phyloP scores from a whole-genome alignment of 1,284 basidiomycete species.

The Phlebopus sp. region DNA sequence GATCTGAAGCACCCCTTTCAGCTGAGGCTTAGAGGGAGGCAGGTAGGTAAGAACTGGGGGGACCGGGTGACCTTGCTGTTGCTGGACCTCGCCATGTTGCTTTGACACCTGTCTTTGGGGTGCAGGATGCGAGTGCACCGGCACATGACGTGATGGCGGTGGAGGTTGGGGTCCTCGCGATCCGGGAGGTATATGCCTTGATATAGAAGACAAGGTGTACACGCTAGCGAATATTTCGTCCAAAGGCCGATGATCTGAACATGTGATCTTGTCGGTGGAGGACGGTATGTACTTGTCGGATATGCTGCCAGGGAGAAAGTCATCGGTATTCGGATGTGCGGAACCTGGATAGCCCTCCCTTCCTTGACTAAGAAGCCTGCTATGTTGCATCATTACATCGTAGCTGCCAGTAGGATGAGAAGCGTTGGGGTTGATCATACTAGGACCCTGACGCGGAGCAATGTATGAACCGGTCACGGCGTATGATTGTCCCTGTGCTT shows the following conservation, averaged over 20 bases:
- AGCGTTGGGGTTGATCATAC: background rate
- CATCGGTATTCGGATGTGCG: background rate
- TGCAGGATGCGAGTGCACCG: background rate
- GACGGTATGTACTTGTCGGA: constrained; percentile 28
- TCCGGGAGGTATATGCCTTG: constrained; percentile 1
- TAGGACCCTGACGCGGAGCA: background rate
- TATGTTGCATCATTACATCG: background rate
- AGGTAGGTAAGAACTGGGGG: constrained; percentile 20
- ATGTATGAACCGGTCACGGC: background rate
- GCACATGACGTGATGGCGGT: background rate
- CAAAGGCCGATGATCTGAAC: constrained; percentile 25
- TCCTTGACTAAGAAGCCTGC: background rate
- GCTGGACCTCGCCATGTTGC: background rate
- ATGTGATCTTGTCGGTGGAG: constrained; percentile 28
- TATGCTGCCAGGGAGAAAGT: constrained; percentile 2
- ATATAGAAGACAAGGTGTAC: background rate
- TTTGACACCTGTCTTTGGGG: background rate
- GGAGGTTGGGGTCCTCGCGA: constrained; percentile 4
- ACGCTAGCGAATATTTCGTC: constrained; percentile 24
- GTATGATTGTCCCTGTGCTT: background rate
- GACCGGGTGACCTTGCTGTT: background rate
- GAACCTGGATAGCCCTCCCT: background rate
- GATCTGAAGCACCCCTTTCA: constrained; percentile 23
- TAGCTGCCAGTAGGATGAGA: background rate
- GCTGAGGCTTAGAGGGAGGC: constrained; percentile 19